These are phyloP conservation scores for Pyracantha coccinea DNA, from an alignment of 331 rosid genomes.

Conservation along the genomic window DNA sequence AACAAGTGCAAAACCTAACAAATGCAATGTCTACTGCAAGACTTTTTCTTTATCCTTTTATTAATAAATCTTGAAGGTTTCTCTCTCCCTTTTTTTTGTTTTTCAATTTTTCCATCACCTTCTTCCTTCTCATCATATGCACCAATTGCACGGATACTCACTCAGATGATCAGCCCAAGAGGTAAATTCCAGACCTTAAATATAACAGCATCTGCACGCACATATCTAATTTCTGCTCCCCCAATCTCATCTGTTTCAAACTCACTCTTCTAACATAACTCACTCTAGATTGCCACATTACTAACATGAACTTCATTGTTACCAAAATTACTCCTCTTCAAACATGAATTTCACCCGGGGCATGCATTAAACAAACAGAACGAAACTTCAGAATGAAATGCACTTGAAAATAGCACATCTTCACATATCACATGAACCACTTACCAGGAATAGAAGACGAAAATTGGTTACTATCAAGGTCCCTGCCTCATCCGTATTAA, in stretches of 20 bases:
- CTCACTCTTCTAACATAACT: not conserved
- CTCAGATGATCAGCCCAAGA: not conserved
- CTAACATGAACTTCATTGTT: not conserved
- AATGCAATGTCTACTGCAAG: not conserved
- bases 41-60: not conserved
- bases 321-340: not conserved
- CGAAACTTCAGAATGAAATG: not conserved
- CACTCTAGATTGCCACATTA: not conserved
- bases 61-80: not conserved
- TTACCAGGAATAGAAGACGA: constrained; percentile 87
- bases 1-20: not conserved
- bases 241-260: not conserved
- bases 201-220: not conserved
- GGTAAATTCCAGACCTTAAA: not conserved
- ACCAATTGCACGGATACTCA: not conserved
- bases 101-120: not conserved
- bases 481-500: constrained; percentile 89
- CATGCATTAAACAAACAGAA: not conserved
- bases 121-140: not conserved
- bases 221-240: not conserved
- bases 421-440: constrained; percentile 12
- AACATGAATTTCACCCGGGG: not conserved
- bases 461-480: constrained; percentile 78
- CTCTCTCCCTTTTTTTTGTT: not conserved
- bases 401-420: not conserved